These are phyloP conservation scores for Tricladium varicosporioides DNA, from an alignment of 2,329 filamentous ascomycete genomes.

Conservation along the genomic window DNA sequence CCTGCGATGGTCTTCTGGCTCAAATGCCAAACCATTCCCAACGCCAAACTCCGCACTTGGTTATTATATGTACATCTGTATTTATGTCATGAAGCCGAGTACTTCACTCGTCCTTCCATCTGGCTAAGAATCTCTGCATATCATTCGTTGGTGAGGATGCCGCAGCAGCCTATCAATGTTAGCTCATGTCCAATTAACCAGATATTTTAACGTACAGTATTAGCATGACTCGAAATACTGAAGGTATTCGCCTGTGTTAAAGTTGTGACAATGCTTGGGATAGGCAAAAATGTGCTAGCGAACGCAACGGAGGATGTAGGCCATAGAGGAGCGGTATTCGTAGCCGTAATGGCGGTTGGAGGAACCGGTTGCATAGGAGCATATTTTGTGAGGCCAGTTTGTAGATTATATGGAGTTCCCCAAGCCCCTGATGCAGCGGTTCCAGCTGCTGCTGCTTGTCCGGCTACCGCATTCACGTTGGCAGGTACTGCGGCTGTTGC, in stretches of 20 bases:
- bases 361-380: conserved; percentile 41
- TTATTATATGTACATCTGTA: not conserved
- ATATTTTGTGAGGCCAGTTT: conserved; percentile 38
- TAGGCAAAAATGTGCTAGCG: conserved; percentile 34
- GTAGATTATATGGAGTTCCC: conserved; percentile 34
- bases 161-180: conserved; percentile 28
- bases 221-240: conserved; percentile 34
- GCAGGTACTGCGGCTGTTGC: conserved; percentile 38
- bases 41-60: not conserved
- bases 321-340: conserved; percentile 35
- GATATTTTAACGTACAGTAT: conserved; percentile 32
- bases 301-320: conserved; percentile 36
- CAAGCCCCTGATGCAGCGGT: conserved; percentile 22
- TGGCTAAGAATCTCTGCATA: conserved; percentile 37
- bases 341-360: conserved; percentile 38
- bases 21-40: not conserved
- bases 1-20: not conserved
- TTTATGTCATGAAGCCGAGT: not conserved
- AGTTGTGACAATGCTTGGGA: conserved; percentile 35
- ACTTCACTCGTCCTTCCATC: conserved; percentile 37
- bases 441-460: conserved; percentile 5
- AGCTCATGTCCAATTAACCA: conserved; percentile 8
- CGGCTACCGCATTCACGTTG: conserved; percentile 22
- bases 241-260: conserved; percentile 37
- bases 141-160: conserved; percentile 34